phyloP scores from a whole-genome alignment of 169 alveolate species.

The Plasmodium blacklocki region DNA sequence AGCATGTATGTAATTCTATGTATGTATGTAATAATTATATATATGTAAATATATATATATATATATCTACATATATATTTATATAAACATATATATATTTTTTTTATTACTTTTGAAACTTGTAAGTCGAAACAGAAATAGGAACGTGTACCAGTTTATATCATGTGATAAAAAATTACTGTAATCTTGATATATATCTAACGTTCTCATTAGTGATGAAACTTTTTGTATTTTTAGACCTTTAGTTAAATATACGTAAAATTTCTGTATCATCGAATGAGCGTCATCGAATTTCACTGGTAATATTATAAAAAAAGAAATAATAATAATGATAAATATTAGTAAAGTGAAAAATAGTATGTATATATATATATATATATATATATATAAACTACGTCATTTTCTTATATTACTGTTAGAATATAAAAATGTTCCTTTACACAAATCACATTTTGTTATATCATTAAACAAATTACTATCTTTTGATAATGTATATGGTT shows the following conservation, averaged over 20 bases:
- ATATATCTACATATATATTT: no score
- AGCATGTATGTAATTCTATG: no score
- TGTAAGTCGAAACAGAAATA: slow-evolving; percentile 28
- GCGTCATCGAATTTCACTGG: not conserved
- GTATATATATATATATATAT: no score
- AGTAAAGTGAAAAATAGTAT: no score
- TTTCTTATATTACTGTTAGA: slow-evolving; percentile 3
- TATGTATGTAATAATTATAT: no score
- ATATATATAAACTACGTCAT: no score
- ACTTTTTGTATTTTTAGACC: slow-evolving; percentile 4
- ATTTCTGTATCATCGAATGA: slow-evolving; percentile 41
- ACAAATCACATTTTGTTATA: slow-evolving; percentile 31
- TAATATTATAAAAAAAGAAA: no score
- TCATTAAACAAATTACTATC: not conserved
- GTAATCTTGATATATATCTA: slow-evolving; percentile 38
- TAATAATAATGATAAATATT: no score
- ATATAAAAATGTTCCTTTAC: slow-evolving; percentile 36
- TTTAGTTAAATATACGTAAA: slow-evolving; percentile 21
- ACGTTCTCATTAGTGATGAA: slow-evolving; percentile 15
- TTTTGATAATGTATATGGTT: no score
- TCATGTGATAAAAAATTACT: slow-evolving; percentile 42
- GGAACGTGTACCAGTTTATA: slow-evolving; percentile 49
- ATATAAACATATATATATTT: no score
- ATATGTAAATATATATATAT: no score
- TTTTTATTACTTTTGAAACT: slow-evolving; percentile 18